Evolutionary conservation across 225 moss, liverwort and hornwort genomes (phyloP).

Genomic region (Straminergon stramineum): DNA sequence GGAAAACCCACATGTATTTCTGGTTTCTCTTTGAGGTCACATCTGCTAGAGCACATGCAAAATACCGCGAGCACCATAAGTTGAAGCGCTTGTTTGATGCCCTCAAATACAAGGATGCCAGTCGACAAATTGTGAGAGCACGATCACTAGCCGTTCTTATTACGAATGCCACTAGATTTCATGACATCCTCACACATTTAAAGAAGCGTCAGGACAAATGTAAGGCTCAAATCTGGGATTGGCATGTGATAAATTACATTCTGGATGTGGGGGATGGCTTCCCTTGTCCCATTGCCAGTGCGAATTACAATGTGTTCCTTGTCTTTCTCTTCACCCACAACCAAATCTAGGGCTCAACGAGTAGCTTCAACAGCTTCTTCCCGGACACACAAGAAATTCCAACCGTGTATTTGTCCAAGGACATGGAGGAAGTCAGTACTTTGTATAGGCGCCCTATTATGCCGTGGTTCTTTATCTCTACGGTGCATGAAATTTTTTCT

Average conservation of each 20-base stretch:
- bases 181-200: not conserved
- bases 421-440: not conserved
- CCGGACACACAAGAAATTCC: not conserved
- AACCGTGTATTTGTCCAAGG: not conserved
- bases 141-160: not conserved
- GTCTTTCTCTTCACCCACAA: not conserved
- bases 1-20: too few species aligned
- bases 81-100: not conserved
- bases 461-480: not conserved
- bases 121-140: not conserved
- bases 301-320: not conserved
- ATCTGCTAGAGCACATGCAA: too few species aligned
- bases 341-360: not conserved
- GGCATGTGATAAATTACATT: not conserved
- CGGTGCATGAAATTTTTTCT: not conserved
- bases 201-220: not conserved
- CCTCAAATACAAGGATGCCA: not conserved
- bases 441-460: not conserved
- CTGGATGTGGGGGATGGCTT: not conserved
- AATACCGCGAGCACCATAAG: too few species aligned
- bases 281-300: too few species aligned
- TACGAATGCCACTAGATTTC: not conserved
- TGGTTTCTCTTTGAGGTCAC: too few species aligned
- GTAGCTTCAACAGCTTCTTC: not conserved
- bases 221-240: not conserved